Evolutionary conservation across 192 early-diverging fungal species (phyloP).

Genomic region (Mortierella hygrophila): DNA sequence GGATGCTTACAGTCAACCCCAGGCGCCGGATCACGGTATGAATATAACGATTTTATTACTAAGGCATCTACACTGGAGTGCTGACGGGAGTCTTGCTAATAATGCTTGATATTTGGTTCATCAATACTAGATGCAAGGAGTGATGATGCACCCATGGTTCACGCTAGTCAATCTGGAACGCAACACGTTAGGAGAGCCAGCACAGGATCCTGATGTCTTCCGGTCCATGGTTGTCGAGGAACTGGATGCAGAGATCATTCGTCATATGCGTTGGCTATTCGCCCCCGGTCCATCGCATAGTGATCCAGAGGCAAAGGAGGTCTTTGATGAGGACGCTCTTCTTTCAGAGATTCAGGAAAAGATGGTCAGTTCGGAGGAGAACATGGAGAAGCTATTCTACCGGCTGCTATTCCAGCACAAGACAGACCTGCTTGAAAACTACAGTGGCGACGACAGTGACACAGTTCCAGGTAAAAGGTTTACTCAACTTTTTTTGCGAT

Average conservation of each 20-base stretch:
- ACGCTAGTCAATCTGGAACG: conserved; percentile 50
- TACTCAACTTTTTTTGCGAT: neutral
- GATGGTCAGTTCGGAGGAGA: conserved; percentile 41
- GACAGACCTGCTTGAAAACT: conserved; percentile 40
- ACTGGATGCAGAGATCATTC: conserved; percentile 44
- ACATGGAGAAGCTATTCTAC: conserved; percentile 55
- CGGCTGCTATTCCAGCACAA: conserved; percentile 47
- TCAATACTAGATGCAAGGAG: conserved; percentile 58
- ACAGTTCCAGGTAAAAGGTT: conserved; percentile 32
- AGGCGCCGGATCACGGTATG: conserved; percentile 59
- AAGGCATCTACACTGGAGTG: neutral
- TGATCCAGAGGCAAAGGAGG: conserved; percentile 43
- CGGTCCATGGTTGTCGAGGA: conserved; percentile 16
- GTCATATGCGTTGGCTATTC: conserved; percentile 54
- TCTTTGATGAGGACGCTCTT: conserved; percentile 53
- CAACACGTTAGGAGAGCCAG: conserved; percentile 44
- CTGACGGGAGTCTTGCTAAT: neutral
- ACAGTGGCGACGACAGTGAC: conserved; percentile 35
- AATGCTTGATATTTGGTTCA: neutral
- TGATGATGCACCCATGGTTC: conserved; percentile 66
- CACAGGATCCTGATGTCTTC: conserved; percentile 24
- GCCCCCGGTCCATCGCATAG: conserved; percentile 51
- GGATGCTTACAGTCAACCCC: conserved; percentile 63
- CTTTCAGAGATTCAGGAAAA: conserved; percentile 51
- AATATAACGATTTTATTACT: neutral